Evolutionary conservation across 2,329 filamentous ascomycete species (phyloP).

Genomic region (Ambrosiella beaveri): DNA sequence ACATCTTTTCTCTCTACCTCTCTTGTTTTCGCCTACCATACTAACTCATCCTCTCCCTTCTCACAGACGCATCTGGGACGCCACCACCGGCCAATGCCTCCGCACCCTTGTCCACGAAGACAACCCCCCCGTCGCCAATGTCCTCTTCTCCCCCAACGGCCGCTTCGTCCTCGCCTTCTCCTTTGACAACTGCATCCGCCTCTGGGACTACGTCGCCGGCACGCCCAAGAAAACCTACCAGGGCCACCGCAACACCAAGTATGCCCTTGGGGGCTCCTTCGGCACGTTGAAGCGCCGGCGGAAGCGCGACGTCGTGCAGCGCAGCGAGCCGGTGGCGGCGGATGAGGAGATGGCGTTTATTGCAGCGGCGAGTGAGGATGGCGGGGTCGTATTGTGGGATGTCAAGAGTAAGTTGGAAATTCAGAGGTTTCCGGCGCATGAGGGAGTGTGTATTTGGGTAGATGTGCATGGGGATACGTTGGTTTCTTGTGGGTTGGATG

Average conservation of each 20-base stretch:
- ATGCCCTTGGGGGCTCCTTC: conserved; percentile 72
- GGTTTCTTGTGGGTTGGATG: conserved; percentile 40
- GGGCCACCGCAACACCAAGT: conserved; percentile 70
- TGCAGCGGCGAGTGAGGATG: conserved; percentile 75
- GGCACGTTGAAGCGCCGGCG: conserved; percentile 29
- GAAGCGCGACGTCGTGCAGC: conserved; percentile 11
- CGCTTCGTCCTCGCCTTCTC: conserved; percentile 85
- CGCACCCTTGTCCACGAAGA: conserved; percentile 93
- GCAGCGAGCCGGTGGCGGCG: background rate
- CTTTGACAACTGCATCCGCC: conserved; percentile 70
- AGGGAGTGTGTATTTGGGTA: conserved; percentile 49
- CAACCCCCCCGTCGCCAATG: conserved; percentile 28
- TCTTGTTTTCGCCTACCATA: background rate
- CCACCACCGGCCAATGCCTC: conserved; percentile 82
- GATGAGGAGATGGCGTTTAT: conserved; percentile 36
- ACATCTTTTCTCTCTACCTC: background rate
- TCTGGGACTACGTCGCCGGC: conserved; percentile 92
- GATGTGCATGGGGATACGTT: conserved; percentile 39
- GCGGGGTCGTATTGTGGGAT: conserved; percentile 75
- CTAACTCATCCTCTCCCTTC: conserved; percentile 1
- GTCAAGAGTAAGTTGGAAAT: conserved; percentile 69
- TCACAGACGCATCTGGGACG: conserved; percentile 75
- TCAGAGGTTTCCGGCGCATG: conserved; percentile 41
- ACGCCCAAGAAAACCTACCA: conserved; percentile 94
- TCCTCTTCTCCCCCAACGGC: conserved; percentile 87